These are phyloP conservation scores for Xylaria sp. DNA, from an alignment of 2,329 filamentous ascomycete genomes.

Conservation along the genomic window DNA sequence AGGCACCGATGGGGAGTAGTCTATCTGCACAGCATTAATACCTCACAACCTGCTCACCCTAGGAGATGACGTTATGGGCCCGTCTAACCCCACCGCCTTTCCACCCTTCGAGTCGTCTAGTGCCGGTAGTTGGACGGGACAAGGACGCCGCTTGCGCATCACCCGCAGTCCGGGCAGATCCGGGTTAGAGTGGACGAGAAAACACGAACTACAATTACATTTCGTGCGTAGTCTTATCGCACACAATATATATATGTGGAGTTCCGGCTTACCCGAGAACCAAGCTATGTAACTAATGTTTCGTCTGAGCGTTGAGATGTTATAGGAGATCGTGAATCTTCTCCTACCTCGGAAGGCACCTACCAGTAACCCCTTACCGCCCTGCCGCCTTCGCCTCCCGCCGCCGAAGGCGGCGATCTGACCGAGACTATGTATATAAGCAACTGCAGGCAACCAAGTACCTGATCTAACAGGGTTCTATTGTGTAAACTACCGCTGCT, in stretches of 20 bases:
- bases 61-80: conserved; percentile 1
- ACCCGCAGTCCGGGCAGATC: conserved; percentile 17
- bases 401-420: not conserved
- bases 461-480: not conserved
- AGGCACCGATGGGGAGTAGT: not conserved
- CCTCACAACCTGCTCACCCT: not conserved
- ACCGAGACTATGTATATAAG: not conserved
- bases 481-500: not conserved
- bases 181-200: not conserved
- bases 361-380: not conserved
- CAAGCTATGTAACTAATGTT: not conserved
- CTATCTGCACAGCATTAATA: too few species aligned
- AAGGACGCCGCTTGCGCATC: conserved; percentile 8
- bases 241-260: not conserved
- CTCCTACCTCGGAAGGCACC: not conserved
- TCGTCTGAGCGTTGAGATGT: not conserved
- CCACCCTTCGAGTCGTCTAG: not conserved
- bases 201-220: not conserved
- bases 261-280: conserved; percentile 6
- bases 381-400: not conserved
- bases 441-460: not conserved
- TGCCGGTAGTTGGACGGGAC: conserved; percentile 16
- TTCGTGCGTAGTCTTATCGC: not conserved
- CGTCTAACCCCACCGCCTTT: not conserved
- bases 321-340: not conserved